phyloP scores from a whole-genome alignment of 2,329 filamentous ascomycete genomes.

The Xylariaceae sp. region DNA sequence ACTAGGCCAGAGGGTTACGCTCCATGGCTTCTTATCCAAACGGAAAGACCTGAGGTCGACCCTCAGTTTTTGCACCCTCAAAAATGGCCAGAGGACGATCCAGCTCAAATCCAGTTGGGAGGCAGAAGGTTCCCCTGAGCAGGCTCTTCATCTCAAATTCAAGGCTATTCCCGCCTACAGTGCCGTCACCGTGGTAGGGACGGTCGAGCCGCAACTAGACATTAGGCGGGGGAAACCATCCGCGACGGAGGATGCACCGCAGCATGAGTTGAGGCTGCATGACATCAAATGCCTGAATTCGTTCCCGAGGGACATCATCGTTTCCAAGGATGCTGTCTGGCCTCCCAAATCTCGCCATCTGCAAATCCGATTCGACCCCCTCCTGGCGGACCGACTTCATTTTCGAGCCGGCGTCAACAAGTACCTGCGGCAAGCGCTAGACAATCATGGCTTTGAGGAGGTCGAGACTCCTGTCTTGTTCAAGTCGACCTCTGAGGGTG shows the following conservation, averaged over 20 bases:
- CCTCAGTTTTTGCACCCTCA: constrained; percentile 60
- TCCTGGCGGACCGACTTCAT: constrained; percentile 59
- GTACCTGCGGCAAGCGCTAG: constrained; percentile 28
- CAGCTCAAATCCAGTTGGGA: constrained; percentile 38
- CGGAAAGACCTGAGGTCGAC: constrained; percentile 60
- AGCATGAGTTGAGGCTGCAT: constrained; percentile 47
- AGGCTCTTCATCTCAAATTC: constrained; percentile 32
- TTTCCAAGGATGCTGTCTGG: constrained; percentile 67
- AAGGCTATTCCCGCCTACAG: constrained; percentile 41
- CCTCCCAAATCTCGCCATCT: constrained; percentile 70
- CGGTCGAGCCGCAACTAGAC: constrained; percentile 12
- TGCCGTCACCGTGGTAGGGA: constrained; percentile 42
- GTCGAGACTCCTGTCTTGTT: constrained; percentile 92
- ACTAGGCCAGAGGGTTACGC: constrained; percentile 31
- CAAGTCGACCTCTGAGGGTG: constrained; percentile 95
- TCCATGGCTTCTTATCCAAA: constrained; percentile 67
- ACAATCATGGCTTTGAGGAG: constrained; percentile 52
- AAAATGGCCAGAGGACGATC: constrained; percentile 23
- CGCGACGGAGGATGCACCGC: too few relatives aligned
- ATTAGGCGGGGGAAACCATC: not conserved
- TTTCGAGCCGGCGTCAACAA: constrained; percentile 55
- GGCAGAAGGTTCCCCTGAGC: constrained; percentile 27
- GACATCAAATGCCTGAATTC: constrained; percentile 61
- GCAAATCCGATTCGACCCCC: constrained; percentile 68
- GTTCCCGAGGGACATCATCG: constrained; percentile 68